Evolutionary conservation across 1,284 basidiomycete genomes (phyloP), one percentile per base, ranked within the genome.

Genomic region (Rhodotorula sp.): DNA sequence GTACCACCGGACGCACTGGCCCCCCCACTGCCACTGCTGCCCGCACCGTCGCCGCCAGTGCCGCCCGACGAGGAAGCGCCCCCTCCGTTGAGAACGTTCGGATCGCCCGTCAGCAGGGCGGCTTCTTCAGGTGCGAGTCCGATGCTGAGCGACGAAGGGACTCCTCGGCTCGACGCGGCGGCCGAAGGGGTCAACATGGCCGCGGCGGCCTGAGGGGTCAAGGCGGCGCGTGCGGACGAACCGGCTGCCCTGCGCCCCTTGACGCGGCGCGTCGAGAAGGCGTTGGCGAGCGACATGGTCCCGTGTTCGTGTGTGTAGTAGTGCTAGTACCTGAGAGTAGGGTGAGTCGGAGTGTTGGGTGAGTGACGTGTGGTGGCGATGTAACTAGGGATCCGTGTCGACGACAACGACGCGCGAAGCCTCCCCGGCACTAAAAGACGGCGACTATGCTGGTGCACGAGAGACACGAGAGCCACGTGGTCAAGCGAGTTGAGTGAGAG

Each of bases 201-300:
- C 22, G 54, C 51, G n/a, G 62, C 62, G 42, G 62, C 62, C 17
- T 62, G 62, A 6, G 62, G 62, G 20, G 62, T 62, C 37, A 62
- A 22, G 42, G 62, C 62, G 12, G 62, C 62, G 53, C 62, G 62
- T 20, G 62, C 62, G 37, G 51, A 55, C 37, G 62, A 44, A 2
- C 51, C 62, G 42, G 61, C 61, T 18, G 30, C 30, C 45, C 55
- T 45, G 30, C 62, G 54, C 29, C 62, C 54, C 10, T 64, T 62
- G 26, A 56, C 64, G 20, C 62, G 62, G 4, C 53, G 51, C 30
- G 62, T 55, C 37, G 49, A 54, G 48, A 66, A 69, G 24, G 68
- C 68, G 51, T 66, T 66, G 63, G 63, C 68, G 46, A 69, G 64
- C 4, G 64, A 66, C 68, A 69, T 67, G 56, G 20, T 26, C 2